Base-by-base conservation (phyloP, 2,329 filamentous ascomycete species). In the Aureobasidium melanogenum region DNA sequence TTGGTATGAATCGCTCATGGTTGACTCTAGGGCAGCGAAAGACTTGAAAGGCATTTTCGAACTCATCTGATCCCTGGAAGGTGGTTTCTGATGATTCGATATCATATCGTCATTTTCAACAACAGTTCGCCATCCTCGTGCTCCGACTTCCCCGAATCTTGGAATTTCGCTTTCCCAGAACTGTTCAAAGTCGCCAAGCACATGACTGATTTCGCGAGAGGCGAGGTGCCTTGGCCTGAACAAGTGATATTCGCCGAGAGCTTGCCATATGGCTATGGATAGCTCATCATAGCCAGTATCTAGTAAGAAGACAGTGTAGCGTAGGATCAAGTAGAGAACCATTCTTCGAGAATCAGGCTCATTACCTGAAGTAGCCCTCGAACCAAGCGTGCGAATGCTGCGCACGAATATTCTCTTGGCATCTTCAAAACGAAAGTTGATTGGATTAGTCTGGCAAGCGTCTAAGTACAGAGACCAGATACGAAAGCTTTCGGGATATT, bases 161-260 rank as follows among this genome's bases (percentile, higher is more conserved):
- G 88, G 78, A 0, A 84, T 80, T 69, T 97, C 93, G 61, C 85
- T 89, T 63, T 96, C 91, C 94, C 94, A 97, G 65, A 94, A 96
- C 2, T 86, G 80, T 51, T 82, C 77, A 64, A 96, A 88, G 0
- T 68, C 66, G 47, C 30, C 74, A 15, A 64, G 65, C 1, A 50
- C 48, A 10, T 61, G 60, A 52, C 54, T 65, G 34, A 22, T 66
- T 47, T 24, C 46, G 9, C 55, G 47, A 12, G 10, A 26, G 5
- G 9, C 62, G 19, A 59, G 24, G 10, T 44, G 47, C 10, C 58
- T 19, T 2, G 88, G 85, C 3, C 78, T 78, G 50, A 84, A 84
- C 63, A 91, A 82, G 19, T 83, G 84, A 57, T 88, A 78, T 69
- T 97, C 93, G 0, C 97, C 74, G 0, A 88, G 68, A 6, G 85